phyloP scores from a whole-genome alignment of 192 early-diverging fungal genomes.

The Backusella morwellensis region DNA sequence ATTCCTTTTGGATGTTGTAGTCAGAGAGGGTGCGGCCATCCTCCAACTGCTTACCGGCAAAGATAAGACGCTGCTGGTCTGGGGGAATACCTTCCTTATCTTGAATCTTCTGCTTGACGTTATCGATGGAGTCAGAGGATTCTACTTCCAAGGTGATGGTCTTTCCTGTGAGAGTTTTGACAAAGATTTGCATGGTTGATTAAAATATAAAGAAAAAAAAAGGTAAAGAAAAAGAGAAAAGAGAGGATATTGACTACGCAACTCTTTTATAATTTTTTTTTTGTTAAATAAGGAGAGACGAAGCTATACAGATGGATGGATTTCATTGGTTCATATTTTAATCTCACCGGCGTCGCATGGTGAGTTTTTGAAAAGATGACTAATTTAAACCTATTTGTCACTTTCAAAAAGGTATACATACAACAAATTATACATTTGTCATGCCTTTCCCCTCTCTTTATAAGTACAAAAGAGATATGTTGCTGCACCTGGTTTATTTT shows the following conservation, averaged over 20 bases:
- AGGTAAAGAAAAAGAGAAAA: neutral
- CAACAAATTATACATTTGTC: neutral
- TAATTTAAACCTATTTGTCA: neutral
- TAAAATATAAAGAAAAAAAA: neutral
- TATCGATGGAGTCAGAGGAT: slow-evolving; percentile 73
- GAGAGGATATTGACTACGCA: neutral
- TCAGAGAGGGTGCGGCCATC: slow-evolving; percentile 66
- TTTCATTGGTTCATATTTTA: slow-evolving; percentile 6
- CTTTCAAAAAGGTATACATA: neutral
- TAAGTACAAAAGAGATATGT: neutral
- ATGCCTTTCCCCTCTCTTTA: neutral
- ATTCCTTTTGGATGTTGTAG: slow-evolving; percentile 73
- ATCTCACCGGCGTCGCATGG: neutral
- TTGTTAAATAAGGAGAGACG: neutral
- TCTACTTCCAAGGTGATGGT: slow-evolving; percentile 94
- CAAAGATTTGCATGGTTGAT: slow-evolving; percentile 44
- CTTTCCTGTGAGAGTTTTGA: slow-evolving; percentile 93
- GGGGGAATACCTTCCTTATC: slow-evolving; percentile 90
- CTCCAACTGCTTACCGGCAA: slow-evolving; percentile 76
- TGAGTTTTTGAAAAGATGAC: neutral
- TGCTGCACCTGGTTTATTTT: neutral
- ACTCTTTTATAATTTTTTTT: neutral
- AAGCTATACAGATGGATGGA: neutral
- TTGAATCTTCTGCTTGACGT: slow-evolving; percentile 91
- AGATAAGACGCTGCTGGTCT: slow-evolving; percentile 78